Evolutionary conservation across 768 basidiomycete genomes (phyloP), one percentile per base, ranked within the genome.

Genomic region (Termitomyces sp.): DNA sequence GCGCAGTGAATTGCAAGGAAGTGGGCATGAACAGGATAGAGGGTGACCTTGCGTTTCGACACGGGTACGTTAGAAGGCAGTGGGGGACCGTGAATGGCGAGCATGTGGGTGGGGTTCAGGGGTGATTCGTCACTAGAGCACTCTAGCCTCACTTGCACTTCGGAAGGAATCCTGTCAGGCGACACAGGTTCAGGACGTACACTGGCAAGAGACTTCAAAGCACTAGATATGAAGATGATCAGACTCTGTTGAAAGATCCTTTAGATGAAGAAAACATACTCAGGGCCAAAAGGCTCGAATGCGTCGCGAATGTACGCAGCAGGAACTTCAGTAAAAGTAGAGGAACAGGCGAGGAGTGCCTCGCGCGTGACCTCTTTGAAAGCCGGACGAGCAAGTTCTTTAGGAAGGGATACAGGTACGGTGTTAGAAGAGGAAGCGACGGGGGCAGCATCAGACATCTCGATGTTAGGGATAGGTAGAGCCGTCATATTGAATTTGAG

Each of bases 1-100:
- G 89, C 75, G 70, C 89, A 93, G 68, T 89, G 80, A 0, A 86
- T 78, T 7, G 87, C 87, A 57, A 93, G 79, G 47, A 92, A 78
- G 56, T 91, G 72, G 38, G 84, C 83, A 73, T 94, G 91, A 11
- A 84, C 81, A 5, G 92, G 86, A 65, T 82, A 86, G 56, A 92
- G 77, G 10, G 79, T 74, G 32, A 80, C 71, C 63, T 75, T 75
- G 62, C 58, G 64, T 71, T 53, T 68, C 65, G 63, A 55, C 54
- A 54, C 40, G 48, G 56, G 43, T n/a, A 4, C 37, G 8, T 62
- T 54, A 47, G 64, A 55, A 38, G 68, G 0, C 61, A 69, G 43
- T 32, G 60, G 47, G 3, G 60, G 68, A 11, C 71, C 68, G 49
- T 70, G 74, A 52, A 87, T 70, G 17, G 84, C 86, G 25, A 87